Evolutionary conservation across 2,329 filamentous ascomycete genomes (phyloP).

Genomic region (Colletotrichum sp.): DNA sequence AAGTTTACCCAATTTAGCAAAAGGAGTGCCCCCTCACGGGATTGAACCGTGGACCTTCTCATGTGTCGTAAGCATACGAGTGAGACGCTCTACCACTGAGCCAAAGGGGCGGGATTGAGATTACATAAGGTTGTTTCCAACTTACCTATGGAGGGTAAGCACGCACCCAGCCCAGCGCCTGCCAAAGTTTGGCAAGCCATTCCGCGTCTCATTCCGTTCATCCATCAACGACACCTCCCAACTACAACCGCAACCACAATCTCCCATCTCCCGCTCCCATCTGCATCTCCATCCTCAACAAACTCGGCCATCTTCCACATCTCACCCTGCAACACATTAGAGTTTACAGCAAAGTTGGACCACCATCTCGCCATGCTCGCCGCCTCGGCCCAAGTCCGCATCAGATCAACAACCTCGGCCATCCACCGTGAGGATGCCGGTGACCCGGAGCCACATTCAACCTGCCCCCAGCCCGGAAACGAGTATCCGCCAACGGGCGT

Average conservation of each 20-base stretch:
- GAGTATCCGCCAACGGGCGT: not conserved
- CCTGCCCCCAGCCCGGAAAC: not conserved
- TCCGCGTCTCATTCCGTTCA: not conserved
- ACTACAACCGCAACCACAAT: not conserved
- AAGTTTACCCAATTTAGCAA: fast-evolving
- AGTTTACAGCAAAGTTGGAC: not conserved
- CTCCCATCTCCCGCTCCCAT: not conserved
- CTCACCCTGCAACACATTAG: not conserved
- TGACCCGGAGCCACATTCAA: not conserved
- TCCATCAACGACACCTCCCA: not conserved
- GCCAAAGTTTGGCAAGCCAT: not conserved
- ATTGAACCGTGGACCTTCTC: constrained; percentile 22
- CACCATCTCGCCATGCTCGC: too few relatives aligned
- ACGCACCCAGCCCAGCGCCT: not conserved
- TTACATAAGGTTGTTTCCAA: not conserved
- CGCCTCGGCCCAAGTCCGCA: constrained; percentile 1
- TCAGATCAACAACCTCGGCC: constrained; percentile 8
- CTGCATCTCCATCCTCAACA: not conserved
- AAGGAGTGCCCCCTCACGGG: constrained; percentile 9
- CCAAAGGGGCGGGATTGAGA: not conserved
- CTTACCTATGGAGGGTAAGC: not conserved
- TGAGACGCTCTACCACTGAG: constrained; percentile 22
- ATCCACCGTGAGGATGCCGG: constrained; percentile 4
- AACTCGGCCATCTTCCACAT: not conserved
- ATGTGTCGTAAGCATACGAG: not conserved